Conservation (phyloP, 495 filamentous ascomycete genomes). For the Aspergillus bridgeri region DNA sequence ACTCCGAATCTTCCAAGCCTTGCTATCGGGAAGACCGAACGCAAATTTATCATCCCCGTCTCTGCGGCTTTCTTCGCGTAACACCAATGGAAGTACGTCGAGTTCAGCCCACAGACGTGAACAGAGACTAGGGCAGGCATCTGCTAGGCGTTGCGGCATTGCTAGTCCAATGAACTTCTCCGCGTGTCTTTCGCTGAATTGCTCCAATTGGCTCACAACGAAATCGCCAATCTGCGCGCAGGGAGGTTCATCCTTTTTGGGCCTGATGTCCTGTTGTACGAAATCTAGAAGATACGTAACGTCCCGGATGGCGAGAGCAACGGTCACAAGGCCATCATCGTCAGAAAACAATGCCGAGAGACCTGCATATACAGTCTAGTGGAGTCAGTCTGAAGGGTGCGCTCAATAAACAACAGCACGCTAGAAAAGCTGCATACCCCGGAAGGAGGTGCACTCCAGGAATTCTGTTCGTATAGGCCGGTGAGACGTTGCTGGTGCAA, state of each 20-base stretch:
- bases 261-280: constrained; percentile 51
- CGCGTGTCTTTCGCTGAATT: constrained; percentile 58
- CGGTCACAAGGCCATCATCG: constrained; percentile 45
- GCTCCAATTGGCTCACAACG: constrained; percentile 48
- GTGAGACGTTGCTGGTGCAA: not conserved
- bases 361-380: constrained; percentile 62
- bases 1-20: constrained; percentile 48
- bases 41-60: constrained; percentile 21
- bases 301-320: constrained; percentile 73
- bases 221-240: constrained; percentile 48
- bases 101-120: constrained; percentile 77
- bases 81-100: constrained; percentile 69
- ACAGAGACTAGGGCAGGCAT: constrained; percentile 53
- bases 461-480: not conserved
- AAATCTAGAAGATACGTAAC: constrained; percentile 77
- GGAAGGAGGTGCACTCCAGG: not conserved
- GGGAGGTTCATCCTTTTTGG: constrained; percentile 21
- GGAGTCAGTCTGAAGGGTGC: not conserved
- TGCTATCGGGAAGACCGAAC: constrained; percentile 2
- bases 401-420: constrained; percentile 2
- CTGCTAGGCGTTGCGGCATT: constrained; percentile 43
- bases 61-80: constrained; percentile 27
- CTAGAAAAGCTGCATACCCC: not conserved
- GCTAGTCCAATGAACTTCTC: constrained; percentile 63
- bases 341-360: constrained; percentile 55